Percentiles rank a stretch among this genome's conserved stretches.
phyloP scores from a whole-genome alignment of 176 grass and related monocot genomes.

The Miscanthus lutarioriparius region DNA sequence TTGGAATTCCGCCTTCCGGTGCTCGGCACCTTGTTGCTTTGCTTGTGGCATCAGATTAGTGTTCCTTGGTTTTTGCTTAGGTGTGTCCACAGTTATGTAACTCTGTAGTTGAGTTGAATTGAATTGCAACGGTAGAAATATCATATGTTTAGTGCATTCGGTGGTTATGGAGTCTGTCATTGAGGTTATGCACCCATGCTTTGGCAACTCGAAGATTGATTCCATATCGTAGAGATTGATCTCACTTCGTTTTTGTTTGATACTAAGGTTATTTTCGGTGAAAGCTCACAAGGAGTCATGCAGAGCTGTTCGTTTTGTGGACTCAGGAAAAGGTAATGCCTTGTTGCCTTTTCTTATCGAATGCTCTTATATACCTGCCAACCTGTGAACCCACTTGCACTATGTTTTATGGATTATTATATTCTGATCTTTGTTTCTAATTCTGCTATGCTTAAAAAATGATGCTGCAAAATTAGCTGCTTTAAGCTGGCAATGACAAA shows the following conservation, averaged over 20 bases:
- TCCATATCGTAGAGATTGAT: too few relatives aligned
- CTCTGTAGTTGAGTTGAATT: background rate
- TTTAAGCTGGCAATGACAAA: background rate
- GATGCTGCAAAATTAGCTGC: background rate
- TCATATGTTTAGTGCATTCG: background rate
- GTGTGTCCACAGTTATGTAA: background rate
- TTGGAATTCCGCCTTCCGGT: background rate
- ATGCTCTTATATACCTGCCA: background rate
- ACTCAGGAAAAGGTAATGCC: constrained; percentile 76
- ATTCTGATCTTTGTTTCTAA: background rate
- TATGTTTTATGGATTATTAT: background rate
- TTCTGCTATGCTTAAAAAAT: background rate
- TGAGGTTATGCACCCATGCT: too few relatives aligned
- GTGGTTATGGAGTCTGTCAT: background rate
- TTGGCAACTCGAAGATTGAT: too few relatives aligned
- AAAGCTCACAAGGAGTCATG: constrained; percentile 31
- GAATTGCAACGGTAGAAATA: background rate
- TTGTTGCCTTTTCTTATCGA: background rate
- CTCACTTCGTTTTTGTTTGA: too few relatives aligned
- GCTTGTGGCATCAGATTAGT: background rate
- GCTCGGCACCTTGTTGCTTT: background rate
- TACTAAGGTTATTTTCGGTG: too few relatives aligned
- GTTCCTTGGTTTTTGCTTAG: background rate
- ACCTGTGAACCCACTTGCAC: background rate
- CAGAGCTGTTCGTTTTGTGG: constrained; percentile 79